Base-by-base conservation (phyloP, 2,329 filamentous ascomycete species). In the Lecanicillium sp. region DNA sequence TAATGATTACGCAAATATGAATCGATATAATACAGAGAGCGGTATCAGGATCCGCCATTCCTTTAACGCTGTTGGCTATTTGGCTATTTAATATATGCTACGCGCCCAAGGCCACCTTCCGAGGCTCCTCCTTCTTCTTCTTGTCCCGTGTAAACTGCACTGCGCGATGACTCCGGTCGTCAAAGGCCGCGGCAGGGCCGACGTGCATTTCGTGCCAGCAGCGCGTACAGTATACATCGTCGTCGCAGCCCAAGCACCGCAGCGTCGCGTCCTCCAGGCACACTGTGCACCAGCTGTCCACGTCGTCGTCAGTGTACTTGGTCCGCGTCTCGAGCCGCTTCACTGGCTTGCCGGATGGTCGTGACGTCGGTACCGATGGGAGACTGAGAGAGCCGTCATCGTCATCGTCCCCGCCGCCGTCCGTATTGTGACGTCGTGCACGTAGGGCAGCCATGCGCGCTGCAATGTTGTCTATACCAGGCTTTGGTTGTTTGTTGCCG, bases 161-260 rank as follows among this genome's bases (percentile, higher is more conserved):
- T 54, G 83, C 85, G 54, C 73, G 74, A 59, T 95, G 89, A 0
- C 71, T 75, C 50, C 77, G 71, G 62, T 90, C 86, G 50, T 90
- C 87, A 40, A 78, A 83, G 1, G 80, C 81, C 0, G 85, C 87
- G 37, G 73, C 71, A 1, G 82, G 80, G 0, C 86, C 83, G 27
- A 79, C 69, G 58, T 94, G 89, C 63, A 89, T 88, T 59, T 91
- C 87, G 51, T 74, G 77, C 88, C 88, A 95, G 69, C 89, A 94
- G 14, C 77, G 70, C 19, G 74, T 71, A 62, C 89, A 95, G 61
- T 91, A 94, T 33, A 88, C 70, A 54, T 90, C 81, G 23, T 67
- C 66, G 29, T 81, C 80, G 57, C 89, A 95, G 3, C 84, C 87
- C 0, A 82, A 60, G 60, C 89, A 95, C 49, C 75, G 74, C 23